These are phyloP conservation scores for Trichosanthes cucumerina DNA, from an alignment of 306 rosid genomes.

Conservation along the genomic window DNA sequence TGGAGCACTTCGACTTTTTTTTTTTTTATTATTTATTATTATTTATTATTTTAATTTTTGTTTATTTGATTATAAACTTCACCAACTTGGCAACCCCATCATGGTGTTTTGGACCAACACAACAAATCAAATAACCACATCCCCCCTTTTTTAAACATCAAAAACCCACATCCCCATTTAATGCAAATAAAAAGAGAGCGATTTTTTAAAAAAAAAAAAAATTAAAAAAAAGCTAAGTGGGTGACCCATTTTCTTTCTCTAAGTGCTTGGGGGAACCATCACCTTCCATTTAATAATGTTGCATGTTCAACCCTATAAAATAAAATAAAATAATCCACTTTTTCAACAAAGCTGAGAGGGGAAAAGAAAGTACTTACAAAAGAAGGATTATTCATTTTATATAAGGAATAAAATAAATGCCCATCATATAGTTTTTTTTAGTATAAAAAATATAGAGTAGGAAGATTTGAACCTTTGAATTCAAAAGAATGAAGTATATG, in stretches of 20 bases:
- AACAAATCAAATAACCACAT: not conserved
- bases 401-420: not conserved
- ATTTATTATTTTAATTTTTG: too few species aligned
- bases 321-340: not conserved
- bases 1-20: not conserved
- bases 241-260: not conserved
- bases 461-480: too few species aligned
- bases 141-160: not conserved
- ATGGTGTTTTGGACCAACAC: not conserved
- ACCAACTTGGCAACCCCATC: not conserved
- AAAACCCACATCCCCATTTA: not conserved
- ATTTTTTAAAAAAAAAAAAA: too few species aligned
- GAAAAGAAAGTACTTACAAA: not conserved
- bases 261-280: constrained; percentile 5
- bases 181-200: not conserved
- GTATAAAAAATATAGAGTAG: too few species aligned
- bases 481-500: too few species aligned
- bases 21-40: not conserved
- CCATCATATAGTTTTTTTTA: too few species aligned
- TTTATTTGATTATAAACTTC: not conserved
- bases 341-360: not conserved
- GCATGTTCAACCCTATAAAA: not conserved
- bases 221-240: not conserved
- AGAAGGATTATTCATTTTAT: not conserved
- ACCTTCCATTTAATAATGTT: constrained; percentile 6